phyloP scores from a whole-genome alignment of 2,329 filamentous ascomycete species.

The Aaosphaeria pasadenensis region DNA sequence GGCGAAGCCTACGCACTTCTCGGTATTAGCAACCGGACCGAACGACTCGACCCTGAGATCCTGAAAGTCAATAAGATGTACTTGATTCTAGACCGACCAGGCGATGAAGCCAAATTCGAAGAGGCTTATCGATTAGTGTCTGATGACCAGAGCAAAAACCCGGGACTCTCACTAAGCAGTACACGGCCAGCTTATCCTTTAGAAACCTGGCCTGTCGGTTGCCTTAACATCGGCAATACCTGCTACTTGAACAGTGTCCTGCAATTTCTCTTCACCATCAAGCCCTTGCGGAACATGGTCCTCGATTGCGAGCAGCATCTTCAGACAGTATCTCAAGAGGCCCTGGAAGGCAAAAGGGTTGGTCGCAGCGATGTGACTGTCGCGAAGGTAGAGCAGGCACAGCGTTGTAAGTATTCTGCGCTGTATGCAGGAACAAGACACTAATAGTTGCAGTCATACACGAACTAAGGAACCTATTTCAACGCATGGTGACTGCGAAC shows the following conservation, averaged over 20 bases:
- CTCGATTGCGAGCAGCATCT: slow-evolving; percentile 70
- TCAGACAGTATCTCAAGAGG: slow-evolving; percentile 64
- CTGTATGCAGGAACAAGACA: background rate
- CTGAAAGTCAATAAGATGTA: slow-evolving; percentile 21
- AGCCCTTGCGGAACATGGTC: slow-evolving; percentile 75
- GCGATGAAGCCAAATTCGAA: slow-evolving; percentile 44
- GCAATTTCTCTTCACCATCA: slow-evolving; percentile 91
- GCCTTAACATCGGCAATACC: slow-evolving; percentile 94
- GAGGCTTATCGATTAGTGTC: slow-evolving; percentile 48
- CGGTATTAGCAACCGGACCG: slow-evolving; percentile 51
- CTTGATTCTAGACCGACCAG: slow-evolving; percentile 38
- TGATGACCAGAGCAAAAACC: slow-evolving; percentile 24
- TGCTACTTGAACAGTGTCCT: slow-evolving; percentile 97
- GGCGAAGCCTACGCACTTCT: slow-evolving; percentile 36
- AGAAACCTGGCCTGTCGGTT: slow-evolving; percentile 71
- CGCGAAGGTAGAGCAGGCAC: slow-evolving; percentile 58
- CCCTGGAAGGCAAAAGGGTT: slow-evolving; percentile 65
- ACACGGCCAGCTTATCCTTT: slow-evolving; percentile 20
- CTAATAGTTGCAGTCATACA: slow-evolving; percentile 59
- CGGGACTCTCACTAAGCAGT: slow-evolving; percentile 11
- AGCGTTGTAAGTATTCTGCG: slow-evolving; percentile 66
- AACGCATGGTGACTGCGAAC: slow-evolving; percentile 64
- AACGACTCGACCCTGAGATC: slow-evolving; percentile 48
- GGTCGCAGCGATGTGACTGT: slow-evolving; percentile 67
- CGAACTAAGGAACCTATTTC: slow-evolving; percentile 69